phyloP scores from a whole-genome alignment of 257 asterid species.

The Eustoma russellianum region DNA sequence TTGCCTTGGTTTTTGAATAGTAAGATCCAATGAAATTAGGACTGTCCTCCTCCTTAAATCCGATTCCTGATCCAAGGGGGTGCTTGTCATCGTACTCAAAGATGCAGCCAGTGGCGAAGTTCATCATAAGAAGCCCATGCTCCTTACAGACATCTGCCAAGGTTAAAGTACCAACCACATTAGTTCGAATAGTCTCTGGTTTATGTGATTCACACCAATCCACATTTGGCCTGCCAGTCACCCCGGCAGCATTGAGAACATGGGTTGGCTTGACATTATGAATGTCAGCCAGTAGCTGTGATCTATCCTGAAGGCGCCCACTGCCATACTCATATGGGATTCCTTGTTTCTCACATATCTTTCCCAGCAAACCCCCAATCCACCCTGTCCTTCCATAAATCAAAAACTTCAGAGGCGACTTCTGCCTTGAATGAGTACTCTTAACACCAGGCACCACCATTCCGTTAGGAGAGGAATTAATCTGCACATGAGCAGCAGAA shows the following conservation, averaged over 20 bases:
- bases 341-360: constrained; percentile 47
- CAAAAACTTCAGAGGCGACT: constrained; percentile 38
- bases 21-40: constrained; percentile 53
- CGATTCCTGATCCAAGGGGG: constrained; percentile 53
- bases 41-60: constrained; percentile 52
- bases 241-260: constrained; percentile 57
- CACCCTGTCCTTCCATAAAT: constrained; percentile 57
- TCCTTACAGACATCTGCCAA: constrained; percentile 55
- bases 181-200: constrained; percentile 47
- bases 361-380: constrained; percentile 58
- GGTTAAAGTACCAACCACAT: constrained; percentile 49
- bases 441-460: constrained; percentile 22
- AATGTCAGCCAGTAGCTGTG: constrained; percentile 38
- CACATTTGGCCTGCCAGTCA: constrained; percentile 59
- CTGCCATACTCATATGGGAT: constrained; percentile 49
- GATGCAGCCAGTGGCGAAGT: constrained; percentile 58
- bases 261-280: constrained; percentile 52
- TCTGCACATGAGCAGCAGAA: constrained; percentile 4
- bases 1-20: constrained; percentile 66
- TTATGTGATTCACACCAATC: constrained; percentile 65
- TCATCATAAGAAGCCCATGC: constrained; percentile 36
- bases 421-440: constrained; percentile 15
- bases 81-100: constrained; percentile 53
- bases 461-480: constrained; percentile 9
- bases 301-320: constrained; percentile 47